Conservation (phyloP, 805 yeast species). For the Metschnikowia lochheadii region DNA sequence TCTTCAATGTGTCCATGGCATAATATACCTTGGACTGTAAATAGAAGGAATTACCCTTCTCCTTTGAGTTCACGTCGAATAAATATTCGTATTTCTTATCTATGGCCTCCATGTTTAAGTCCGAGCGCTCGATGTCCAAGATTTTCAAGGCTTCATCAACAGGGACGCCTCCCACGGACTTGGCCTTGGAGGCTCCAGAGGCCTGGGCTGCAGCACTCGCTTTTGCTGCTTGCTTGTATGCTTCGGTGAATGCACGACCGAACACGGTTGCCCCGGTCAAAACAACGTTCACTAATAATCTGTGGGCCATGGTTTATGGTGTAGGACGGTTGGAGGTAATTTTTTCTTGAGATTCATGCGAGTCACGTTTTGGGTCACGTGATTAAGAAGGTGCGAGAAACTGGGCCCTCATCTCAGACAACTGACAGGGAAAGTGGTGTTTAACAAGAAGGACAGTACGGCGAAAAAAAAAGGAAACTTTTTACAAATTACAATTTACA, state of each 20-base stretch:
- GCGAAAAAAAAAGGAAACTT: too few relatives aligned
- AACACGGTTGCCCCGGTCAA: slow-evolving; percentile 94
- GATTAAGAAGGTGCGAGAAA: neutral
- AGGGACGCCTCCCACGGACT: slow-evolving; percentile 71
- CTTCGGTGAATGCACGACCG: slow-evolving; percentile 94
- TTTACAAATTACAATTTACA: neutral
- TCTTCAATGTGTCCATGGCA: slow-evolving; percentile 86
- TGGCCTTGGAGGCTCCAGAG: slow-evolving; percentile 35
- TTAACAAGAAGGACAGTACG: too few relatives aligned
- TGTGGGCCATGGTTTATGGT: slow-evolving; percentile 63
- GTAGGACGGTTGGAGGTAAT: neutral
- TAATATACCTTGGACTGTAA: slow-evolving; percentile 88
- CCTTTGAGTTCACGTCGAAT: slow-evolving; percentile 86
- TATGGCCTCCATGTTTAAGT: slow-evolving; percentile 53
- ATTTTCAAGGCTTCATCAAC: slow-evolving; percentile 91
- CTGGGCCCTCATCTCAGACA: too few relatives aligned
- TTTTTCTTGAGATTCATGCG: neutral
- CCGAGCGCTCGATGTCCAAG: slow-evolving; percentile 65
- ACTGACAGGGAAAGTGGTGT: too few relatives aligned
- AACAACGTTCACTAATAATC: slow-evolving; percentile 82
- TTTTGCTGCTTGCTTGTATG: slow-evolving; percentile 94
- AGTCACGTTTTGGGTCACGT: slow-evolving; percentile 3
- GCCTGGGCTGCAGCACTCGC: slow-evolving; percentile 65
- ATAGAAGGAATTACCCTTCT: slow-evolving; percentile 94
- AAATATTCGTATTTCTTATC: slow-evolving; percentile 73